Conservation (phyloP, 164 flowering plant species). For the Annona squamosa region DNA sequence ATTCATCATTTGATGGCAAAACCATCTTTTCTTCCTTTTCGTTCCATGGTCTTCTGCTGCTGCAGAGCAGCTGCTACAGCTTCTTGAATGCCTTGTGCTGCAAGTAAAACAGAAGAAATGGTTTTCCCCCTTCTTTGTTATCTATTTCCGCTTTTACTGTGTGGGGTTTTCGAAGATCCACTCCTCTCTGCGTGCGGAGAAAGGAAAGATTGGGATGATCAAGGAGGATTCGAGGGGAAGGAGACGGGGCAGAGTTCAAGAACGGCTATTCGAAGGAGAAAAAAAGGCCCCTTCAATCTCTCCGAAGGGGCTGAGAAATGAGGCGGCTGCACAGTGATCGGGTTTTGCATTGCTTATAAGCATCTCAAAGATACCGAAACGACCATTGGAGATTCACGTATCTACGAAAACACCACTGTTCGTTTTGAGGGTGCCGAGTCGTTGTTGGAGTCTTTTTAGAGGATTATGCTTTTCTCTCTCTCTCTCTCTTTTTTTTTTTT, state of each 20-base stretch:
- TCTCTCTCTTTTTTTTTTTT: too few species aligned
- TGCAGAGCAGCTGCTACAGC: not conserved
- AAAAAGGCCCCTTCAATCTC: not conserved
- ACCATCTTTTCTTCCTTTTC: not conserved
- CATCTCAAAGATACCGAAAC: not conserved
- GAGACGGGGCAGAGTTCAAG: not conserved
- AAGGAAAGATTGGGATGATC: not conserved
- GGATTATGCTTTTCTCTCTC: not conserved
- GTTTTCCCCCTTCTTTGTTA: not conserved
- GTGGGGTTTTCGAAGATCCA: not conserved
- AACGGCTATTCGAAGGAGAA: not conserved
- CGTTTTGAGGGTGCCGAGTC: not conserved
- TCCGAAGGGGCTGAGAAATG: not conserved
- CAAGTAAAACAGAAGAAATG: not conserved
- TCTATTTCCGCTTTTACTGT: not conserved
- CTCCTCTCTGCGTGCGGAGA: not conserved
- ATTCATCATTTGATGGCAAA: conserved; percentile 2
- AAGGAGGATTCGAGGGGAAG: not conserved
- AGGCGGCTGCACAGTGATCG: conserved; percentile 4
- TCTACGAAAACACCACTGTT: not conserved
- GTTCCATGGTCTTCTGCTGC: not conserved
- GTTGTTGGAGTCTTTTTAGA: not conserved
- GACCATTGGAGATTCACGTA: not conserved
- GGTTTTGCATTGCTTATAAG: conserved; percentile 7
- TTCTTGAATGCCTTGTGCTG: not conserved